A percentile compares a stretch with the other conserved stretches of the same genome.
Evolutionary conservation across 352 stramenopile genomes (phyloP).

Genomic region (Phytophthora colocasiae): DNA sequence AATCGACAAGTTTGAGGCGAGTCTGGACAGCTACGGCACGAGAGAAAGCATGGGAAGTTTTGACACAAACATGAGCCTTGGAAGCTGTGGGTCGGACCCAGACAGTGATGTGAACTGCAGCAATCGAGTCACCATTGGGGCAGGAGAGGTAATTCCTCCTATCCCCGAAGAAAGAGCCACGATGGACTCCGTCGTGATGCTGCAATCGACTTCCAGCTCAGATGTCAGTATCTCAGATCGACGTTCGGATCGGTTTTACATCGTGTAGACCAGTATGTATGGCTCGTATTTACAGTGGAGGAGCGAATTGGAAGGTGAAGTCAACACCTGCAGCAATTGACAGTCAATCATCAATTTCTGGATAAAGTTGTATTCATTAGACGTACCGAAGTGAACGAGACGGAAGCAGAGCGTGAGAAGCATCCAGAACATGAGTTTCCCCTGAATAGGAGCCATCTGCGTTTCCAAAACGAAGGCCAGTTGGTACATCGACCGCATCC

Average conservation of each 20-base stretch:
- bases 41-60: constrained; percentile 17
- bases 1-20: constrained; percentile 11
- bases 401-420: constrained; percentile 18
- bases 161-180: constrained; percentile 14
- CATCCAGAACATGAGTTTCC: constrained; percentile 37
- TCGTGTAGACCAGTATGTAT: constrained; percentile 4
- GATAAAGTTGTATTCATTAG: too few relatives aligned
- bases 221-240: constrained; percentile 28
- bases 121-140: constrained; percentile 22
- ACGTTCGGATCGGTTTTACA: constrained; percentile 18
- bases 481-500: constrained; percentile 22
- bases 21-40: constrained; percentile 24
- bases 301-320: constrained; percentile 19
- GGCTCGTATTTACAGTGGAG: background rate
- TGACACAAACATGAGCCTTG: constrained; percentile 23
- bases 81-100: constrained; percentile 17
- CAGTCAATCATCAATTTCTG: too few relatives aligned
- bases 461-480: constrained; percentile 32
- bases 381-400: constrained; percentile 31
- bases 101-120: constrained; percentile 15
- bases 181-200: constrained; percentile 27
- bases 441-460: constrained; percentile 24
- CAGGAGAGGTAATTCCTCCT: constrained; percentile 2
- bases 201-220: constrained; percentile 26
- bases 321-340: constrained; percentile 12